Evolutionary conservation across 345 rosid genomes (phyloP), one percentile per base, ranked within the genome.

Genomic region (Salix brachista): DNA sequence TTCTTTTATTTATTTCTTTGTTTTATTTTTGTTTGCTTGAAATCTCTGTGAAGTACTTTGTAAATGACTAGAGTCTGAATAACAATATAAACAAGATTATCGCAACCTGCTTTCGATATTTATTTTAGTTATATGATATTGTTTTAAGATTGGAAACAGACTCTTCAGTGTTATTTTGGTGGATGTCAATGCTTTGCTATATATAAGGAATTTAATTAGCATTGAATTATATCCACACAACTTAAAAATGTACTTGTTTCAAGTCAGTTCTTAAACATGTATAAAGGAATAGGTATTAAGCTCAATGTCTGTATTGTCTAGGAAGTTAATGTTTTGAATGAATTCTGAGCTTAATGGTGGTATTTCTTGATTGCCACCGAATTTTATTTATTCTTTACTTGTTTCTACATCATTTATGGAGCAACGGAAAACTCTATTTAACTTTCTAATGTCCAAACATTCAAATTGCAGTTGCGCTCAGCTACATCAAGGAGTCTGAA

Each of bases 401-500:
- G 56, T 50, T 11, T 36, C 23, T 28, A 8, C 28, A 12, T 41
- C 73, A 76, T 26, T 58, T 28, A 48, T 19, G 42, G 44, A 50
- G 66, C 39, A 12, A 8, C 4, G 36, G 25, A 76, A 42, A 36
- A 52, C 14, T 71, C 28, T 21, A 61, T 44, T 21, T 28, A 12
- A 64, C 64, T 25, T 65, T 79, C 12, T 19, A 56, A 61, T 46
- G 26, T 54, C 41, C 54, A 18, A 72, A 25, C 14, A 60, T 81
- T 44, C 69, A 25, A 76, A 74, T 62, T 85, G 83, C 93, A 95
- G 97, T 84, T 72, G 81, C 80, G 69, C 86, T 86, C 71, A 83
- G 80, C 66, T 81, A 88, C 75, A 82, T 92, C 61, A 92, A 83
- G 83, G 99, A 96, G 84, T 90, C 96, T 17, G 88, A 91, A 85